Evolutionary conservation across 1,139 yeast genomes (phyloP), one percentile per base, ranked within the genome.

Genomic region (Suhomyces anneliseae): DNA sequence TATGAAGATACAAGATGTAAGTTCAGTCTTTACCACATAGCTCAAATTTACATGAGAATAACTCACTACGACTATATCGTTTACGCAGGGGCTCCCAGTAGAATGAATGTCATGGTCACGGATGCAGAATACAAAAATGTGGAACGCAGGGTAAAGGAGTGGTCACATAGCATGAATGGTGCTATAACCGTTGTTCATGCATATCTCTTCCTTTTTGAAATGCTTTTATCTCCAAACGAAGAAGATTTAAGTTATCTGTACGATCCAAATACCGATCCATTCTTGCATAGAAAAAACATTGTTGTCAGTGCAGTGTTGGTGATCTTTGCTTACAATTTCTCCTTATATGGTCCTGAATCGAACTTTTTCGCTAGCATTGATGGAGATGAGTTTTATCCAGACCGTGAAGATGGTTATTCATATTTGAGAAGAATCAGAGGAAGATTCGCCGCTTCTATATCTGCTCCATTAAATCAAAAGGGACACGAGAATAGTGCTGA

Each of bases 311-410:
- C 81, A 4, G 68, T 79, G 0, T 58, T 85, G 43, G 70, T 84
- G 34, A 64, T 84, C 4, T 85, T 87, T 85, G 72, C 82, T 0
- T 84, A 75, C 54, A 79, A 77, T 43, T 83, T 66, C 59, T 68
- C 71, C 27, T 58, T 70, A 3, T 70, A 71, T 38, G 90, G 90
- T 0, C 83, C 87, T 0, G 90, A 85, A 56, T 60, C 69, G 4
- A 59, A 61, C 15, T 49, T 58, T 2, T 59, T 64, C 34, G 62
- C 57, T 19, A 60, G 37, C 54, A 46, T 40, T 45, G 43, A 38
- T 44, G 58, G 39, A 6, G 44, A 38, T 1, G 52, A 48, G 1
- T 58, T 52, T 40, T 60, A 55, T 39, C 68, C 66, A 2, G 65
- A 54, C 11, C 47, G 48, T 44, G 79, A 74, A 54, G 69, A 68